Percentiles rank a stretch among this genome's conserved stretches.
Evolutionary conservation across 306 rosid genomes (phyloP).

Genomic region (Abrus pulchellus): DNA sequence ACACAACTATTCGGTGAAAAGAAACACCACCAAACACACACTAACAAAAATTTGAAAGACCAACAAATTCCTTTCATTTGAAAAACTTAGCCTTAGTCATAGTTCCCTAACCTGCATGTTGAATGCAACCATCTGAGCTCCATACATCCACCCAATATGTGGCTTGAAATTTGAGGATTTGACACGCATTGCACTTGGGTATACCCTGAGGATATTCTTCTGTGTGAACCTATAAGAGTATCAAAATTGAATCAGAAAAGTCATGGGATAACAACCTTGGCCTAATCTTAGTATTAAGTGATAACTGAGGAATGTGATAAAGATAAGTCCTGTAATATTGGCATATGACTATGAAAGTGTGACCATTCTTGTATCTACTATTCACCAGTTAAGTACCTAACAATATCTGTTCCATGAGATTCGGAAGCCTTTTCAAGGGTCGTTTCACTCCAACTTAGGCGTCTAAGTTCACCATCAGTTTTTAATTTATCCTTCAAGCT

Average conservation of each 20-base stretch:
- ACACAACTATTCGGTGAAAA: not conserved
- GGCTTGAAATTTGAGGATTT: constrained; percentile 89
- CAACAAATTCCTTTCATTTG: not conserved
- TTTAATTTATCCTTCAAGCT: constrained; percentile 71
- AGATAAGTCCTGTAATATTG: not conserved
- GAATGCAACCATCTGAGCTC: constrained; percentile 98
- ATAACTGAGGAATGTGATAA: not conserved
- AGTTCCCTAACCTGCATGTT: constrained; percentile 91
- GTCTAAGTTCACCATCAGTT: constrained; percentile 69
- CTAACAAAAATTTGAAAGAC: not conserved
- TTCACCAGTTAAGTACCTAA: constrained; percentile 63
- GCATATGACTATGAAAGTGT: not conserved
- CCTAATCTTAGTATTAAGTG: not conserved
- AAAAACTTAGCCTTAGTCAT: constrained; percentile 14
- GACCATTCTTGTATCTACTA: constrained; percentile 10
- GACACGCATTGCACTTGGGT: constrained; percentile 83
- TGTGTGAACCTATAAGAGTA: constrained; percentile 78
- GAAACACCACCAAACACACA: not conserved
- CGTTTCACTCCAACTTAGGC: constrained; percentile 88
- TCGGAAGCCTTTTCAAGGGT: constrained; percentile 74
- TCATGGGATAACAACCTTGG: constrained; percentile 3
- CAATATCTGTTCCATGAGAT: constrained; percentile 72
- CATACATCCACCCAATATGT: constrained; percentile 88
- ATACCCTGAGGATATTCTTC: constrained; percentile 78
- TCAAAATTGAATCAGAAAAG: constrained; percentile 41